phyloP scores from a whole-genome alignment of 2,329 filamentous ascomycete species.

The Thelonectria rubi region DNA sequence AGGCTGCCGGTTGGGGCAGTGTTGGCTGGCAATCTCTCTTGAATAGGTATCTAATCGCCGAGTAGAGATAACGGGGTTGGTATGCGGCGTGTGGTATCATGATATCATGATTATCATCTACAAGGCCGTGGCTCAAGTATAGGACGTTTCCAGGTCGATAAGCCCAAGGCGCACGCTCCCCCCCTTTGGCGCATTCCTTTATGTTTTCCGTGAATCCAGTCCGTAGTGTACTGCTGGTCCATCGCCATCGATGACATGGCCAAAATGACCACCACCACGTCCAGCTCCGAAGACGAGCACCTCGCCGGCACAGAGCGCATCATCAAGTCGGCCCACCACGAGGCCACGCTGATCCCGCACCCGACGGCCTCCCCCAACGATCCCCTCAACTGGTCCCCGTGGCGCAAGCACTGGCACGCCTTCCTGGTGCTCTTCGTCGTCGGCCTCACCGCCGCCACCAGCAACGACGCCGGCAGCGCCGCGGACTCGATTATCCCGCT shows the following conservation, averaged over 20 bases:
- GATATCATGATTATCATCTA: no score
- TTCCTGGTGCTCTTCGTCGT: slow-evolving; percentile 21
- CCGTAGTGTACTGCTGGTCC: no score
- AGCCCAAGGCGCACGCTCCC: no score
- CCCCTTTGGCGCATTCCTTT: no score
- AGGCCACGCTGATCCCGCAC: slow-evolving; percentile 18
- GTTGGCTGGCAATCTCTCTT: no score
- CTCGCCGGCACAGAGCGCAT: slow-evolving; percentile 20
- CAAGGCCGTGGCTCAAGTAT: no score
- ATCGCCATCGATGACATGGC: not conserved
- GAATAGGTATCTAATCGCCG: not conserved
- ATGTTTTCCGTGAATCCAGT: no score
- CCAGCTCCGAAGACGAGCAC: slow-evolving; percentile 5
- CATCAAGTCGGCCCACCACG: slow-evolving; percentile 13
- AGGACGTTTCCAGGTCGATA: no score
- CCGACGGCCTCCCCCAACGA: slow-evolving; percentile 19
- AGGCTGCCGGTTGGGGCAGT: no score
- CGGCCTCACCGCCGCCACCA: slow-evolving; percentile 16
- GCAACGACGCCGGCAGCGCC: slow-evolving; percentile 20
- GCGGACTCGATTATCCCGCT: slow-evolving; percentile 5
- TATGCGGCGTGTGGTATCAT: no score
- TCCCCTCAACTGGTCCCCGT: slow-evolving; percentile 22
- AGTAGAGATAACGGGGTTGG: not conserved
- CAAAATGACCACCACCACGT: not conserved
- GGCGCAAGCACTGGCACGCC: slow-evolving; percentile 22